Evolutionary conservation across 176 grass and related monocot species (phyloP).

Genomic region (Lolium rigidum): DNA sequence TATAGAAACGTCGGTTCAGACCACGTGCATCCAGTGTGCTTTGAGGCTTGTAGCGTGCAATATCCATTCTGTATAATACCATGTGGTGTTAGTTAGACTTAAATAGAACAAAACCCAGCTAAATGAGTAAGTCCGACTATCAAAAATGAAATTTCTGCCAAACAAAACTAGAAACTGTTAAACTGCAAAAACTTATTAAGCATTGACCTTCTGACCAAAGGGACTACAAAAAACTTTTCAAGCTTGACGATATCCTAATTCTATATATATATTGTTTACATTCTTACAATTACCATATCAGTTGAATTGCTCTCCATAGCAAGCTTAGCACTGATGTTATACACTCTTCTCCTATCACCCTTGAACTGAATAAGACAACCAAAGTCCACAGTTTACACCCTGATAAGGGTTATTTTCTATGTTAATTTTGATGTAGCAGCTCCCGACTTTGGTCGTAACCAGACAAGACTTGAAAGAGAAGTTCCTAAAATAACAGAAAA

Average conservation of each 20-base stretch:
- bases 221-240: background rate
- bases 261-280: background rate
- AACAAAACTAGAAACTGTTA: slow-evolving; percentile 9
- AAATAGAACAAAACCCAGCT: slow-evolving; percentile 24
- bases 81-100: slow-evolving; percentile 56
- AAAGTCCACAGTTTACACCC: background rate
- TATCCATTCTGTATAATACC: slow-evolving; percentile 83
- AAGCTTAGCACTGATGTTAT: slow-evolving; percentile 15
- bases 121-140: slow-evolving; percentile 16
- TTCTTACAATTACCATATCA: slow-evolving; percentile 5
- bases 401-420: background rate
- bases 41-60: slow-evolving; percentile 85
- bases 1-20: slow-evolving; percentile 53
- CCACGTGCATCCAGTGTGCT: slow-evolving; percentile 46
- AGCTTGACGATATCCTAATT: slow-evolving; percentile 12
- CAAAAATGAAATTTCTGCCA: background rate
- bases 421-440: slow-evolving; percentile 7
- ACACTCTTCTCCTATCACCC: background rate
- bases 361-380: background rate
- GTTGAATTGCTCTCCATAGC: background rate
- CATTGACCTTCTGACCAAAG: background rate
- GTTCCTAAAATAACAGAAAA: background rate
- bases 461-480: background rate
- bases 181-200: slow-evolving; percentile 11
- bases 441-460: background rate